Conservation (phyloP, 306 rosid species). For the Pyrus bretschneideri region DNA sequence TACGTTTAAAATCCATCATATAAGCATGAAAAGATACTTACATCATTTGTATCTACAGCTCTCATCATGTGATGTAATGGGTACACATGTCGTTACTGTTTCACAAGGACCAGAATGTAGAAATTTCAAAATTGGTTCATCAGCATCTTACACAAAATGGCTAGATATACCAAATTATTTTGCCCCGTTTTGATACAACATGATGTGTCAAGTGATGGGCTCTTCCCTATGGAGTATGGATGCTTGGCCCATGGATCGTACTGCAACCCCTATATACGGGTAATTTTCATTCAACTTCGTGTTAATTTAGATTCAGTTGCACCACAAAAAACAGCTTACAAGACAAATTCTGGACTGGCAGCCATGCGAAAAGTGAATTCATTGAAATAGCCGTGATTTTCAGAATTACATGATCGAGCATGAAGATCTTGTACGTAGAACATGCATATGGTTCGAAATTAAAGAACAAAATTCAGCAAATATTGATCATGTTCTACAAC, state of each 20-base stretch:
- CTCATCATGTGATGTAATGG: no score
- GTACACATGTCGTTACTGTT: no score
- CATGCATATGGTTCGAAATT: conserved; percentile 3
- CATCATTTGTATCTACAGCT: no score
- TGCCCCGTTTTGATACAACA: no score
- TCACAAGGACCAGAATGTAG: no score
- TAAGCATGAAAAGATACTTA: not conserved
- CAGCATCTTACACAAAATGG: no score
- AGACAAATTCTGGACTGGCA: not conserved
- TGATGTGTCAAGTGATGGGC: no score
- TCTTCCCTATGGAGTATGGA: not conserved
- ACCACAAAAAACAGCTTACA: not conserved
- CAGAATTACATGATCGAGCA: not conserved
- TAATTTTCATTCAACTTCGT: not conserved
- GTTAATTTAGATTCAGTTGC: not conserved
- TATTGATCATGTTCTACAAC: conserved; percentile 14
- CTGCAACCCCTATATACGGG: not conserved
- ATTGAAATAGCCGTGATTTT: conserved; percentile 1
- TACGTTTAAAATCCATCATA: not conserved
- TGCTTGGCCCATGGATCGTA: not conserved
- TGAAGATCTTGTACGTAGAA: not conserved
- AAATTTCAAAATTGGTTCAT: no score
- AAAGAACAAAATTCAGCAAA: conserved; percentile 9
- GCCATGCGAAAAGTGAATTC: not conserved
- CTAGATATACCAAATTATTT: no score